Evolutionary conservation across 768 basidiomycete species (phyloP), one percentile per base, ranked within the genome.

Genomic region (Suillus plorans): DNA sequence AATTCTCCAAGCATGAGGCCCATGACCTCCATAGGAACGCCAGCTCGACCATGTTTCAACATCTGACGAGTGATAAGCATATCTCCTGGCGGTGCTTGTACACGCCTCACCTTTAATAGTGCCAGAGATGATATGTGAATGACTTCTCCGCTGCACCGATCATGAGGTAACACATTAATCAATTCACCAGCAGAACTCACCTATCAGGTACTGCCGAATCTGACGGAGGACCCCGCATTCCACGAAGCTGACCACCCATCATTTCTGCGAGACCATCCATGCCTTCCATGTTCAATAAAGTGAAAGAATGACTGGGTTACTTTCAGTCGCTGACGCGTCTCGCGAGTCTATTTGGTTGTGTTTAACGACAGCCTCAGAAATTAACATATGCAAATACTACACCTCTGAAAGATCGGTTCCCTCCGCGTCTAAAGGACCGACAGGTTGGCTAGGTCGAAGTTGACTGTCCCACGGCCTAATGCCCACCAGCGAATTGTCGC

Each of bases 11-110:
- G 84, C 94, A 98, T 96, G 45, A 95, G 86, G 66, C 94, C 93
- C 97, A 99, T 99, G 69, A 99, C 97, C 80, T 99, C 97, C 92
- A 99, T 95, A 10, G 97, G 97, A 34, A 99, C 97, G 65, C 97
- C 97, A 47, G 97, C 96, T 61, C 97, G 90, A 25, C 97, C 97
- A 72, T 99, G 97, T 79, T 99, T 99, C 66, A 99, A 81, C 97
- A 99, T 99, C 96, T 99, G 69, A 37, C 22, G 14, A 42, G n/a
- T 57, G 47, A 65, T 63, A 60, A 66, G 53, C n/a, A 18, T 56
- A 66, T 31, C 45, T 44, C 39, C 14, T 18, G 31, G 36, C 37
- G 28, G 41, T 22, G 60, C 34, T 34, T 2, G 22, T 44, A 12
- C 34, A 20, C n/a, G 34, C 68, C 81, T 58, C 45, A 92, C 97